A percentile compares a stretch with the other conserved stretches of the same genome.
phyloP scores from a whole-genome alignment of 164 flowering plant genomes.

The Saururus chinensis region DNA sequence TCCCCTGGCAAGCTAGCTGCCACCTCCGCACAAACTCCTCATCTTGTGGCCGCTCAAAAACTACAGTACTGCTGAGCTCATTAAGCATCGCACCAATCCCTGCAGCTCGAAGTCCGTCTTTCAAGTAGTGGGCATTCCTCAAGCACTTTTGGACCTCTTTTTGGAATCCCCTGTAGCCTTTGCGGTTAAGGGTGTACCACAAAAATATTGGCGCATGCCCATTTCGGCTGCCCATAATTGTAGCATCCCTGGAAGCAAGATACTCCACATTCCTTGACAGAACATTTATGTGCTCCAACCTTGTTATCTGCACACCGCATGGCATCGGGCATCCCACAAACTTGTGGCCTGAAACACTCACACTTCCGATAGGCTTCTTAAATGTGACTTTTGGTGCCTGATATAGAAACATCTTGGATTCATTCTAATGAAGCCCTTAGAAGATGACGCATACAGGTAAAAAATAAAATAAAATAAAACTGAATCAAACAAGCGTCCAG shows the following conservation, averaged over 20 bases:
- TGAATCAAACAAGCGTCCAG: too few relatives aligned
- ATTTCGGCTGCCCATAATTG: constrained; percentile 95
- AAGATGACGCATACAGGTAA: too few relatives aligned
- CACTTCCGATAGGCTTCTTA: constrained; percentile 96
- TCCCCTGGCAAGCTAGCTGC: constrained; percentile 96
- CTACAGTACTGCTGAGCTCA: constrained; percentile 95
- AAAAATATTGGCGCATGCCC: constrained; percentile 96
- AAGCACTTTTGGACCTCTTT: constrained; percentile 94
- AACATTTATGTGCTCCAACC: constrained; percentile 76
- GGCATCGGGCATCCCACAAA: constrained; percentile 98
- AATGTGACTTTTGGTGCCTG: constrained; percentile 93
- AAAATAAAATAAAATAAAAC: too few relatives aligned
- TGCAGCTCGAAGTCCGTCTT: constrained; percentile 51
- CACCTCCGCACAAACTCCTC: constrained; percentile 81
- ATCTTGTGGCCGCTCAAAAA: constrained; percentile 77
- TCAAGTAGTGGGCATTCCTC: constrained; percentile 82
- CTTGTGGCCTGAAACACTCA: constrained; percentile 96
- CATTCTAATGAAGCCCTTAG: too few relatives aligned
- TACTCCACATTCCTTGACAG: constrained; percentile 90
- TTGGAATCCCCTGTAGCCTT: constrained; percentile 90
- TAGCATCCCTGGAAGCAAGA: constrained; percentile 94
- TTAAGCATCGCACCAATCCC: constrained; percentile 93
- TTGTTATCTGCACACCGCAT: constrained; percentile 89
- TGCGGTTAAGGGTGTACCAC: constrained; percentile 86
- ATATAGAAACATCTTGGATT: not conserved